Evolutionary conservation across 2,329 filamentous ascomycete genomes (phyloP), one percentile per base, ranked within the genome.

Genomic region (Clarireedia monteithiana): DNA sequence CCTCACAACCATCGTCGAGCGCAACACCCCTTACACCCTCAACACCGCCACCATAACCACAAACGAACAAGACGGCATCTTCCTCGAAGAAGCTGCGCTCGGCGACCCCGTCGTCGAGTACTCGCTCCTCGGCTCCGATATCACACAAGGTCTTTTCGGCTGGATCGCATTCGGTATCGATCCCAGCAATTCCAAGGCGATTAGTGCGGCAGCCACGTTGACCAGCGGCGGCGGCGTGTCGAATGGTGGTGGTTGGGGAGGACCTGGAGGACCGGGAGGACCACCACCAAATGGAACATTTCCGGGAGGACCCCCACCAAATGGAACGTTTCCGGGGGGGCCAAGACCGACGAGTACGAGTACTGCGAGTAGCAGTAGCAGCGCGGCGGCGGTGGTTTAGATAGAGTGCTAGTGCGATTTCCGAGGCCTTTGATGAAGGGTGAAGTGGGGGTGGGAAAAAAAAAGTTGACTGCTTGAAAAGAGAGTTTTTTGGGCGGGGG

Each of bases 61-160:
- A 42, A 82, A 83, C 62, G 68, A 69, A 6, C 68, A 77, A 0
- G 80, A 83, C 26, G 52, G 26, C 1, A 49, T 55, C 14, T 55
- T 50, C n/a, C 36, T 38, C 15, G 40, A 53, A 47, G 40, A 46
- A 46, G 50, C 50, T 40, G 30, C 40, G 9, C 20, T 53, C 30
- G 50, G 50, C 1, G 77, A 80, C 62, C 80, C 79, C 1, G 72
- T 81, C 62, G 69, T 79, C 52, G 73, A 82, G 62, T 81, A 79
- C 58, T 72, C 77, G 6, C 71, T 76, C 10, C 71, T 83, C 2
- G 78, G 79, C 1, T 74, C 80, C 23, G 66, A 69, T 26, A 63
- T 77, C 10, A 59, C 64, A 0, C 76, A 79, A 54, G 77, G 77
- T 30, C 59, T 80, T 26, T 67, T 79, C 50, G 75, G 69, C 15